Evolutionary conservation across 2,329 filamentous ascomycete genomes (phyloP).

Genomic region (Clarireedia paspali): DNA sequence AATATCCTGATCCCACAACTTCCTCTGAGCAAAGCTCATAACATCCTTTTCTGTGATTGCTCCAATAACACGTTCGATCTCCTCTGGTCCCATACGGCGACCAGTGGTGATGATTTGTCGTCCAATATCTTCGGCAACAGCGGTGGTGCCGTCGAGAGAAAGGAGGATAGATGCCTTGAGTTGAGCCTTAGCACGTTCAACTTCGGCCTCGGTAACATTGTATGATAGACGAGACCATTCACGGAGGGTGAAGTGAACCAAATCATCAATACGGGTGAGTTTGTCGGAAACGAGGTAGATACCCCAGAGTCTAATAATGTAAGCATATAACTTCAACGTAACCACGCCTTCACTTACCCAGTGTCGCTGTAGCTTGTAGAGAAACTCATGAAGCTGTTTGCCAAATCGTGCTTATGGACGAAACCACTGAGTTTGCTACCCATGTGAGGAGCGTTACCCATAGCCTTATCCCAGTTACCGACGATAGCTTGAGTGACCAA

Average conservation of each 20-base stretch:
- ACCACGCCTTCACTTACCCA: conserved; percentile 55
- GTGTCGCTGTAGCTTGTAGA: conserved; percentile 99
- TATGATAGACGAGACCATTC: conserved; percentile 95
- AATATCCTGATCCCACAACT: conserved; percentile 96
- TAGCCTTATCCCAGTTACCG: conserved; percentile 98
- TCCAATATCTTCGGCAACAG: conserved; percentile 95
- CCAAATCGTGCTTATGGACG: conserved; percentile 88
- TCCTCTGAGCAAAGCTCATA: conserved; percentile 90
- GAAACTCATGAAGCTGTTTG: conserved; percentile 99
- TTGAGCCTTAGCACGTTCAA: conserved; percentile 97
- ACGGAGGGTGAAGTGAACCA: conserved; percentile 95
- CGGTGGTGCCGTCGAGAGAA: conserved; percentile 93
- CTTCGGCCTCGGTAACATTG: conserved; percentile 82
- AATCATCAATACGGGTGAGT: conserved; percentile 79
- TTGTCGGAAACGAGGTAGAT: conserved; percentile 97
- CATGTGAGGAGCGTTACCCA: conserved; percentile 94
- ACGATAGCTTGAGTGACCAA: conserved; percentile 97
- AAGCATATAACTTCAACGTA: conserved; percentile 27
- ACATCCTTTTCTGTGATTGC: conserved; percentile 91
- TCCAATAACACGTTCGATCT: conserved; percentile 90
- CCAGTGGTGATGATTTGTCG: conserved; percentile 98
- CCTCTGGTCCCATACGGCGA: conserved; percentile 79
- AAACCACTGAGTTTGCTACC: conserved; percentile 97
- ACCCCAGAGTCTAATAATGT: conserved; percentile 77
- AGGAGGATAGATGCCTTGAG: conserved; percentile 97